Conservation (phyloP, 805 yeast genomes). For the Ogataea siamensis region DNA sequence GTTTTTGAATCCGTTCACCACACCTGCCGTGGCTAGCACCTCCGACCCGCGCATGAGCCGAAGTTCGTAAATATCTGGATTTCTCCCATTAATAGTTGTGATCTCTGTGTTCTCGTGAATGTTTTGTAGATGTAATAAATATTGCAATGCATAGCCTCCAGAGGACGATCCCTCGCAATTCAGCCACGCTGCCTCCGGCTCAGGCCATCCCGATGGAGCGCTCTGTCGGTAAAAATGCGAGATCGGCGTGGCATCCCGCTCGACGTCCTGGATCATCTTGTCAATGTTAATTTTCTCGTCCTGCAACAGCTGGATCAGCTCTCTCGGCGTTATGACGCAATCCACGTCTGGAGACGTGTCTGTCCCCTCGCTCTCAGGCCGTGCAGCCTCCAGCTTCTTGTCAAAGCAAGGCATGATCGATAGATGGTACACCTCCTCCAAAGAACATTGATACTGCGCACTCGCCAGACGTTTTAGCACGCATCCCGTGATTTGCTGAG, state of each 20-base stretch:
- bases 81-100: constrained; percentile 58
- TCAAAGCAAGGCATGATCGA: constrained; percentile 97
- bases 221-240: constrained; percentile 22
- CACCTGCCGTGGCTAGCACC: constrained; percentile 55
- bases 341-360: constrained; percentile 63
- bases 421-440: constrained; percentile 62
- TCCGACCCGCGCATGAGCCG: constrained; percentile 42
- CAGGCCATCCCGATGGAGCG: constrained; percentile 67
- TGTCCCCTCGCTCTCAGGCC: constrained; percentile 57
- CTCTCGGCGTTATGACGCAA: constrained; percentile 91
- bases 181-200: constrained; percentile 59
- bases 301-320: constrained; percentile 68
- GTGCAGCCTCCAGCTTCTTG: constrained; percentile 90
- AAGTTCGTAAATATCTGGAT: constrained; percentile 72
- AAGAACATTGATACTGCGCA: constrained; percentile 30
- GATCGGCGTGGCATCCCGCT: constrained; percentile 16
- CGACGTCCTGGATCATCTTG: constrained; percentile 20
- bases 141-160: constrained; percentile 85
- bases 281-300: constrained; percentile 46
- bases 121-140: constrained; percentile 43
- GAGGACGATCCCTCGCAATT: constrained; percentile 78
- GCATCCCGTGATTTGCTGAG: constrained; percentile 90
- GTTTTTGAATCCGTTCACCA: constrained; percentile 88
- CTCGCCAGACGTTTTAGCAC: constrained; percentile 56
- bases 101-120: constrained; percentile 28